Evolutionary conservation across 2,329 filamentous ascomycete genomes (phyloP), one percentile per base, ranked within the genome.

Genomic region (Botrytis elliptica): DNA sequence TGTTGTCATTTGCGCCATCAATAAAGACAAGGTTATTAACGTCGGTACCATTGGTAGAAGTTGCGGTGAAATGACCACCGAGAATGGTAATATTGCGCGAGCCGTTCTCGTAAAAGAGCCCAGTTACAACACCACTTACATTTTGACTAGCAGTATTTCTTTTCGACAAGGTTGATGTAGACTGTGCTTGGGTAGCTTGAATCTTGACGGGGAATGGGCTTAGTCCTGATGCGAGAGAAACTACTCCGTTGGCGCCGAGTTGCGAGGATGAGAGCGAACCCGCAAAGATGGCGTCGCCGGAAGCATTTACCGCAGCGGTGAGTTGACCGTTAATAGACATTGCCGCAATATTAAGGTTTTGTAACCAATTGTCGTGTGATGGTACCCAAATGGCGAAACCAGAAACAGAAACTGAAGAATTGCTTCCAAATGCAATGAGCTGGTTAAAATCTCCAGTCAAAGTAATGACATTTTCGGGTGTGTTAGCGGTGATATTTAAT

Each of bases 311-410:
- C 57, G 91, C 86, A 10, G 93, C 88, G 29, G 91, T 92, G 64
- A 99, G 86, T 73, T 90, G 84, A 55, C 96, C 97, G 74, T 87
- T 86, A 78, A 97, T 88, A 10, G 88, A 86, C 72, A 93, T 90
- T 46, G 90, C 86, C 12, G 88, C 84, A 10, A 89, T 84, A 52
- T 90, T 82, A 29, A 98, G 84, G 77, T 97, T 96, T 80, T 94
- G 90, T 25, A 99, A 86, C 96, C 96, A 99, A 81, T 96, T 96
- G 74, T 86, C 87, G 75, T 88, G 86, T 5, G 94, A 97, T 4
- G 93, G 93, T 12, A 98, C 91, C 96, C 96, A 99, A 55, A 98
- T 86, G 22, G 94, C 95, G 79, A 99, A 94, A 3, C 95, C 94
- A 69, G 89, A 83, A 0, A 90, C 92, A 14, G 87, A 79, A 42